phyloP scores from a whole-genome alignment of 768 basidiomycete genomes.

The Strobilomyces confusus region DNA sequence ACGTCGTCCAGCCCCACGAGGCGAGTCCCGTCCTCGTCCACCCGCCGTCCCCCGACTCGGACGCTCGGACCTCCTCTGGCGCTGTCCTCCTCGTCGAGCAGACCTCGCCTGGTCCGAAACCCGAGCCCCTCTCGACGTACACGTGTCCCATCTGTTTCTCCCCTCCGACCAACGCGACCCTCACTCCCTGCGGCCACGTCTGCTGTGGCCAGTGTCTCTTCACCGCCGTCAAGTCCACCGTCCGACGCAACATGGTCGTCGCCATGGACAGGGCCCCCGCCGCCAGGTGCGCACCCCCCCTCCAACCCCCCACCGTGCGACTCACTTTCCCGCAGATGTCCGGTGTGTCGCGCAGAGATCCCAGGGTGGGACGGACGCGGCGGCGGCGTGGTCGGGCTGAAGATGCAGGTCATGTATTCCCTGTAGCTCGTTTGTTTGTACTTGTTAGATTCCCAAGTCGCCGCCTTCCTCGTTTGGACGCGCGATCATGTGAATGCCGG shows the following conservation, averaged over 20 bases:
- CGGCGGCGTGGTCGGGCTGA: constrained; percentile 62
- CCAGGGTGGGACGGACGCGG: constrained; percentile 70
- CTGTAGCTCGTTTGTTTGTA: constrained; percentile 19
- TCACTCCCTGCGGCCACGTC: constrained; percentile 80
- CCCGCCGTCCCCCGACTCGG: background rate
- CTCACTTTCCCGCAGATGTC: constrained; percentile 42
- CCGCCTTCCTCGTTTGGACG: background rate
- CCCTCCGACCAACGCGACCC: constrained; percentile 66
- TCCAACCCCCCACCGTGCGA: background rate
- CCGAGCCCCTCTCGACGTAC: constrained; percentile 51
- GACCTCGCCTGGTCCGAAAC: background rate
- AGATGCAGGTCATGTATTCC: constrained; percentile 34
- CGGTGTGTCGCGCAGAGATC: constrained; percentile 65
- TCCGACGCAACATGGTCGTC: constrained; percentile 42
- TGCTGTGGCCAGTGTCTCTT: constrained; percentile 77
- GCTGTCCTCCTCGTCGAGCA: background rate
- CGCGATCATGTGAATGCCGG: constrained; percentile 4
- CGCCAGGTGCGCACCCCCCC: constrained; percentile 35
- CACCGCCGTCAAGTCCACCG: constrained; percentile 60
- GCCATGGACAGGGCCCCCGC: constrained; percentile 30
- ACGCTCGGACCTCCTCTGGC: background rate
- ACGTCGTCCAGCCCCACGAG: background rate
- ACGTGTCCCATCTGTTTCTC: constrained; percentile 80
- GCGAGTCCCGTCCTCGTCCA: background rate
- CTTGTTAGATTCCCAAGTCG: constrained; percentile 19